Percentiles rank a stretch among this genome's conserved stretches.
Conservation (phyloP, 1,284 basidiomycete genomes). For the Pseudozyma sp. region DNA sequence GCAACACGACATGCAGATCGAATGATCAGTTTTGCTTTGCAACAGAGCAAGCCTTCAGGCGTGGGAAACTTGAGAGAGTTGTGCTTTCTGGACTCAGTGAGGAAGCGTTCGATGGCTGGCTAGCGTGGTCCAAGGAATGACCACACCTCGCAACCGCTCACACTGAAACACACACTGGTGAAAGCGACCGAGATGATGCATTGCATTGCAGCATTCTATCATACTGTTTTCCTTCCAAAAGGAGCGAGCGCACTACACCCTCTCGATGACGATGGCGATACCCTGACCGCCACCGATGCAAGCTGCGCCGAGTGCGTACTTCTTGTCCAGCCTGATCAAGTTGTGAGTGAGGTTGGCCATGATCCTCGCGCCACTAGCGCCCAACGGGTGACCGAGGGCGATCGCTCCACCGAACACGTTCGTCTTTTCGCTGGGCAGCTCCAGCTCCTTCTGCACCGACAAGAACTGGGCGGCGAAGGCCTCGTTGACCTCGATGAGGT, state of each 20-base stretch:
- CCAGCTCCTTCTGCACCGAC: conserved; percentile 88
- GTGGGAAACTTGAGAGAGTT: background rate
- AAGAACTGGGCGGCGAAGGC: conserved; percentile 96
- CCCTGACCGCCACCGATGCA: conserved; percentile 73
- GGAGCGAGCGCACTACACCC: conserved; percentile 37
- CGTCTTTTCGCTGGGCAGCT: conserved; percentile 74
- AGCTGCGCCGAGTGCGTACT: conserved; percentile 73
- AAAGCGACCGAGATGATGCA: too few species aligned
- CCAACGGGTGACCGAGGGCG: conserved; percentile 74
- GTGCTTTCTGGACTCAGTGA: background rate
- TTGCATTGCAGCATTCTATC: too few species aligned
- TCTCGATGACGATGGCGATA: conserved; percentile 70
- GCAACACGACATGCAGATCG: too few species aligned
- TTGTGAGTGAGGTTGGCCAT: conserved; percentile 73
- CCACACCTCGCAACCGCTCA: too few species aligned
- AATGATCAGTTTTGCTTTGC: too few species aligned
- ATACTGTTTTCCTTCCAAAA: too few species aligned
- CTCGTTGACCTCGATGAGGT: conserved; percentile 74
- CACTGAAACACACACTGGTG: too few species aligned
- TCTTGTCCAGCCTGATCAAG: conserved; percentile 72
- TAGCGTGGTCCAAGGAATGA: too few species aligned
- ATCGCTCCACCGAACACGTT: conserved; percentile 73
- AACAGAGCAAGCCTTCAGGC: too few species aligned
- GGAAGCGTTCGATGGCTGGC: too few species aligned
- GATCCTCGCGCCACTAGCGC: conserved; percentile 73